These are phyloP conservation scores for Ogataea pini DNA, from an alignment of 805 yeast species.

Conservation along the genomic window DNA sequence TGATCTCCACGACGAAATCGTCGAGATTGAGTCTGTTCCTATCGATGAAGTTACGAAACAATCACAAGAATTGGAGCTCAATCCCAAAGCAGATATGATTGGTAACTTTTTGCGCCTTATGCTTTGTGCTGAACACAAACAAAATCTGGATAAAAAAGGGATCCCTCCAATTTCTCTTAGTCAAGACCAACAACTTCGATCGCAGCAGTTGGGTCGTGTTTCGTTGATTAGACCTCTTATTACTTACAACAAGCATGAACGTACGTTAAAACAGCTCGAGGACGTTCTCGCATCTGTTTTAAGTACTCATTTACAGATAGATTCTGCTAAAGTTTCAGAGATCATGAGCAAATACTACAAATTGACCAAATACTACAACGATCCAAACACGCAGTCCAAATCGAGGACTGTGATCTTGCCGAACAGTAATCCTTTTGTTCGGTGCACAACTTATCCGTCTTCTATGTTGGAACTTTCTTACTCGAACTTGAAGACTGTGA, in stretches of 20 bases:
- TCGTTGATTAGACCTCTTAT: slow-evolving; percentile 56
- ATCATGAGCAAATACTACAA: slow-evolving; percentile 16
- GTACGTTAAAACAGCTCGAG: slow-evolving; percentile 39
- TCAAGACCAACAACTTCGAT: slow-evolving; percentile 26
- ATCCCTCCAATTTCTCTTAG: slow-evolving; percentile 49
- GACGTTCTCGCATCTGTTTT: slow-evolving; percentile 24
- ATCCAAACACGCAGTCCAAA: slow-evolving; percentile 15
- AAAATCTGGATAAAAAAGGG: slow-evolving; percentile 43
- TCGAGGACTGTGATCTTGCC: neutral
- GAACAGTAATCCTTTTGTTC: slow-evolving; percentile 24
- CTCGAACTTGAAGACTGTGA: slow-evolving; percentile 16
- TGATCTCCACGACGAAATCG: slow-evolving; percentile 61
- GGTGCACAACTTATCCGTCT: slow-evolving; percentile 26
- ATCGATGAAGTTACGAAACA: slow-evolving; percentile 35
- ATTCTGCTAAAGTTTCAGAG: slow-evolving; percentile 23
- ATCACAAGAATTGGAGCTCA: slow-evolving; percentile 29
- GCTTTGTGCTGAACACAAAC: slow-evolving; percentile 59
- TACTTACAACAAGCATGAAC: slow-evolving; percentile 59
- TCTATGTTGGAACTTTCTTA: slow-evolving; percentile 21
- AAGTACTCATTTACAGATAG: slow-evolving; percentile 12
- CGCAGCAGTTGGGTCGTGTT: slow-evolving; percentile 21
- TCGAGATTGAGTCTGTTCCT: slow-evolving; percentile 70
- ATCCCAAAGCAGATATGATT: slow-evolving; percentile 52
- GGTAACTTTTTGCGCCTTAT: slow-evolving; percentile 55
- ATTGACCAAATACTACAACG: slow-evolving; percentile 23